phyloP scores from a whole-genome alignment of 2,329 filamentous ascomycete species.

The Macrophomina tecta region DNA sequence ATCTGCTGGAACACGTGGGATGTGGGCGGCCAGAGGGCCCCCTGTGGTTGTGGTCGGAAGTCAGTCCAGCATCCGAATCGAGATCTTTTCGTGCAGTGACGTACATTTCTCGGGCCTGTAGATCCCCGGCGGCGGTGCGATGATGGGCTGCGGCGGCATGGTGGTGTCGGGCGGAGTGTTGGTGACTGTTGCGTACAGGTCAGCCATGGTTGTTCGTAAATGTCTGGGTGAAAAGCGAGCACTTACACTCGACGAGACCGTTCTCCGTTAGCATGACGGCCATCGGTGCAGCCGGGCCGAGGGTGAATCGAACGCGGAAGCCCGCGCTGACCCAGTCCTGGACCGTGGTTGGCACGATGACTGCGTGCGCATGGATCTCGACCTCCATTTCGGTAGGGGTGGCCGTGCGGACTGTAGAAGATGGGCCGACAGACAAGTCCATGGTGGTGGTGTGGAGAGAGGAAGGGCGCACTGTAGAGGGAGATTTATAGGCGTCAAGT shows the following conservation, averaged over 20 bases:
- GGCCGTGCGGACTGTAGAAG: not conserved
- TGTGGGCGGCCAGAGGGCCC: not conserved
- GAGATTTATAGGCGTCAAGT: no score
- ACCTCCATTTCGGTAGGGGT: not conserved
- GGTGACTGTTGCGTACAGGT: not conserved
- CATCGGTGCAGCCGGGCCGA: not conserved
- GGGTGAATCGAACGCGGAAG: not conserved
- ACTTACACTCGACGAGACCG: conserved; percentile 6
- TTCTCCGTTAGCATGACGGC: not conserved
- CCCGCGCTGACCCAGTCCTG: conserved; percentile 9
- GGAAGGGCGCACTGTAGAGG: no score
- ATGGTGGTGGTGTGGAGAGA: not conserved
- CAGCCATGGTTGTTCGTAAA: no score
- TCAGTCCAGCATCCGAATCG: not conserved
- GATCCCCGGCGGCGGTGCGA: not conserved
- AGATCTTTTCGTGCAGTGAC: not conserved
- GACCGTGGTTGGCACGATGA: not conserved
- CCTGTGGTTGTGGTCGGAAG: not conserved
- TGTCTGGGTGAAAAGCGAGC: not conserved
- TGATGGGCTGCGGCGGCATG: not conserved
- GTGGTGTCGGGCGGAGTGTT: not conserved
- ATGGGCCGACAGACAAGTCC: not conserved
- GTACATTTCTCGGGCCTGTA: not conserved
- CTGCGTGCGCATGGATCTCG: not conserved
- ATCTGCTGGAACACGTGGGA: not conserved